Evolutionary conservation across 2,329 filamentous ascomycete genomes (phyloP).

Genomic region (Venturia effusa): DNA sequence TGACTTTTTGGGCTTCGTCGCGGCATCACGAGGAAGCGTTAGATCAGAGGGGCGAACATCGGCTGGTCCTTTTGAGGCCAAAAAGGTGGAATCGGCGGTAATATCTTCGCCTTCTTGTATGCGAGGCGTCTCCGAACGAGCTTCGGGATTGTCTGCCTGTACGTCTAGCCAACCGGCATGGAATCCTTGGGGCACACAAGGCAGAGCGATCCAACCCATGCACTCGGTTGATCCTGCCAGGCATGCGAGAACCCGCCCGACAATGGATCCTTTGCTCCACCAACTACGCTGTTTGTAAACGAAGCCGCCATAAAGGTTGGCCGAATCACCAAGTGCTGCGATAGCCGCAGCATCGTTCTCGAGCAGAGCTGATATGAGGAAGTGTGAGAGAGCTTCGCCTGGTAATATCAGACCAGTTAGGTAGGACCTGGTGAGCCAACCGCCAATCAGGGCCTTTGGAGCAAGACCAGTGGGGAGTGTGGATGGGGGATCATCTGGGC

Average conservation of each 20-base stretch:
- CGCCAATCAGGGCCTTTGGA: constrained; percentile 16
- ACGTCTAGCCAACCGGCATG: constrained; percentile 41
- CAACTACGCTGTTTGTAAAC: constrained; percentile 38
- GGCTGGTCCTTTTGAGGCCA: constrained; percentile 18
- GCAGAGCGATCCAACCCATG: constrained; percentile 44
- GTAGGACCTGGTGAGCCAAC: constrained; percentile 46
- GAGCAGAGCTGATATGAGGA: constrained; percentile 44
- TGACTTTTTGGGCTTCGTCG: constrained; percentile 18
- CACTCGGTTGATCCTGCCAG: constrained; percentile 35
- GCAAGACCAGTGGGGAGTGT: background rate
- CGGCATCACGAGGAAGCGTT: constrained; percentile 25
- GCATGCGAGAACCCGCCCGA: constrained; percentile 42
- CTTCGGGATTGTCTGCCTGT: constrained; percentile 23
- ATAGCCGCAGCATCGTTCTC: constrained; percentile 44
- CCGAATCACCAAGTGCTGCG: constrained; percentile 36
- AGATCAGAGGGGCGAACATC: constrained; percentile 26
- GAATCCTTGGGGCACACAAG: constrained; percentile 27
- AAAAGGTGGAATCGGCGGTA: constrained; percentile 24
- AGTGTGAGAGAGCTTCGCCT: constrained; percentile 41
- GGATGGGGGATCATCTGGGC: background rate
- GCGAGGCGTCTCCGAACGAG: constrained; percentile 19
- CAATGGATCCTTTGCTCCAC: constrained; percentile 47
- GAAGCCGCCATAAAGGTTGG: constrained; percentile 45
- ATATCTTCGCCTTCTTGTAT: constrained; percentile 26
- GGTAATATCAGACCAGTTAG: constrained; percentile 44